Evolutionary conservation across 352 stramenopile genomes (phyloP).

Genomic region (Pilasporangium apinafurcum): DNA sequence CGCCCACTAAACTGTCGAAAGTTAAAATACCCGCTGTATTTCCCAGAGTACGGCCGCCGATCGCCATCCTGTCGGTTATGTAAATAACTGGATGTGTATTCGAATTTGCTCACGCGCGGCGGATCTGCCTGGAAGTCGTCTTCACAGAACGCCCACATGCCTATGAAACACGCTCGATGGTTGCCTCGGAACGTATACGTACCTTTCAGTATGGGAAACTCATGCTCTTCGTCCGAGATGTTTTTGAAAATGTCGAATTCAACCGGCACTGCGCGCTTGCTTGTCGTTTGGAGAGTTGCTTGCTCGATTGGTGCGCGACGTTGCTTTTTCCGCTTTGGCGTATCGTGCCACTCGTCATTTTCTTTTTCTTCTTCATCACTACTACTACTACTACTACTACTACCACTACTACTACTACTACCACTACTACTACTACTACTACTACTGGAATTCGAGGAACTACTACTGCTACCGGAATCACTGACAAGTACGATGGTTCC

Average conservation of each 20-base stretch:
- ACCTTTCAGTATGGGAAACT: conserved; percentile 49
- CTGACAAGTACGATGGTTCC: conserved; percentile 15
- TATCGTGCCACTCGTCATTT: too few species aligned
- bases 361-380: conserved; percentile 8
- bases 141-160: conserved; percentile 61
- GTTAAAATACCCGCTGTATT: conserved; percentile 69
- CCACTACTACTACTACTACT: conserved; percentile 9
- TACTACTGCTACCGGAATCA: conserved; percentile 5
- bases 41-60: conserved; percentile 51
- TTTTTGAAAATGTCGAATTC: conserved; percentile 46
- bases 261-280: conserved; percentile 8
- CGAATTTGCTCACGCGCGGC: conserved; percentile 46
- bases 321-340: too few species aligned
- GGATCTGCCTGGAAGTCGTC: conserved; percentile 29
- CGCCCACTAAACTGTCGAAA: conserved; percentile 61
- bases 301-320: too few species aligned
- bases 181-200: conserved; percentile 33
- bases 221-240: conserved; percentile 23
- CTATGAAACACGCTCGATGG: conserved; percentile 41
- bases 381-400: conserved; percentile 10
- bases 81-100: conserved; percentile 45
- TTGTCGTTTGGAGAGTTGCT: too few species aligned
- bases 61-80: conserved; percentile 25
- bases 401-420: conserved; percentile 10
- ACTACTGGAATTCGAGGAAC: conserved; percentile 12